phyloP scores from a whole-genome alignment of 2,329 filamentous ascomycete genomes.

The Alternaria tenuissima region DNA sequence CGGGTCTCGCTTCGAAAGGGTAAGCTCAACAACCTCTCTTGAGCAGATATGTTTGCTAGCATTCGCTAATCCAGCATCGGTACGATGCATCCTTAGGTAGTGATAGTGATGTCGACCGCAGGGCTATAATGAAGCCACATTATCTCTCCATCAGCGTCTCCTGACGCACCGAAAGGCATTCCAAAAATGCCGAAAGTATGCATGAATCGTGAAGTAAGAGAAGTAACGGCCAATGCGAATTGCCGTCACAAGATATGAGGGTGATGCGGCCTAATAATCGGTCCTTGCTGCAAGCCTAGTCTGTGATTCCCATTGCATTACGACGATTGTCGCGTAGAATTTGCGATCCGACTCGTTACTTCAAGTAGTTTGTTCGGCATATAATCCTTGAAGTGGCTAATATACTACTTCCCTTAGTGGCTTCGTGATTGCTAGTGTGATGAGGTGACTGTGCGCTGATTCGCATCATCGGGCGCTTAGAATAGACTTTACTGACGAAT shows the following conservation, averaged over 20 bases:
- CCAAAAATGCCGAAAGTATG: constrained; percentile 7
- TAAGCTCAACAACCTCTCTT: constrained; percentile 43
- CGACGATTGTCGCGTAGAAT: constrained; percentile 21
- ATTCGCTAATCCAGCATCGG: constrained; percentile 44
- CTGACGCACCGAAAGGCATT: constrained; percentile 6
- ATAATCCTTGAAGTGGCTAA: neutral
- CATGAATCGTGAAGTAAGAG: constrained; percentile 12
- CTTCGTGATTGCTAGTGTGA: constrained; percentile 17
- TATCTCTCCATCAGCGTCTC: constrained; percentile 3
- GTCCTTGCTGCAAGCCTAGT: constrained; percentile 12
- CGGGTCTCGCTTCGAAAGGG: constrained; percentile 27
- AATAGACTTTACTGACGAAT: constrained; percentile 20
- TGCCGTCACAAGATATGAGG: constrained; percentile 14
- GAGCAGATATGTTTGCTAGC: constrained; percentile 47
- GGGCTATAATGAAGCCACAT: constrained; percentile 11
- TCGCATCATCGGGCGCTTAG: constrained; percentile 24
- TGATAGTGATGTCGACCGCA: constrained; percentile 18
- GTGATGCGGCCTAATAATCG: constrained; percentile 22
- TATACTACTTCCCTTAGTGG: neutral
- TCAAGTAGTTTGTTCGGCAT: neutral
- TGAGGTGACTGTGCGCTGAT: constrained; percentile 19
- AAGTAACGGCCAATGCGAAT: constrained; percentile 19
- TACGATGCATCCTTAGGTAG: constrained; percentile 34
- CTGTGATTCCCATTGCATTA: constrained; percentile 24
- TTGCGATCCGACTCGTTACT: constrained; percentile 12